Evolutionary conservation across 768 basidiomycete genomes (phyloP), one percentile per base, ranked within the genome.

Genomic region (Dentipellis sp.): DNA sequence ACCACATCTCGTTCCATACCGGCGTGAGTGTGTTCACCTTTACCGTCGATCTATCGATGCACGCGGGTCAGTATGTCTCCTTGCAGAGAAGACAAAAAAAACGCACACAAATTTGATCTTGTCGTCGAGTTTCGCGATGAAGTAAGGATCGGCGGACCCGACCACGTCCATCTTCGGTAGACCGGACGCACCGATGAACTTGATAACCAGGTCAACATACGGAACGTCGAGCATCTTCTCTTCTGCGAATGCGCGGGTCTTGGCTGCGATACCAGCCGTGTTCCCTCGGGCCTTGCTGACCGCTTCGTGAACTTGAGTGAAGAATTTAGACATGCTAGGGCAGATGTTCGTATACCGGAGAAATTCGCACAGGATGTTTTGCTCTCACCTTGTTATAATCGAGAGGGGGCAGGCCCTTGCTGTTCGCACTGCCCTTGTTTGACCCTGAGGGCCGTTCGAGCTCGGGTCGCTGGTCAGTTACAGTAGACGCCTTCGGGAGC

Each of bases 1-100:
- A 70, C 88, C 88, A 90, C 9, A 73, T 59, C 64, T 88, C 88
- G 62, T 91, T 84, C 88, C 88, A 90, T 17, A 86, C 82, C 0
- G 88, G 88, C 0, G 71, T 61, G 17, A 82, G 67, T 7, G 81
- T 82, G 48, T 79, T 72, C 11, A 68, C 54, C 61, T 84, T 75
- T 10, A 90, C 83, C 0, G 82, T 79, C 0, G 88, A 90, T 42
- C 88, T 90, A 58, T 10, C 42, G 14, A 1, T 54, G 16, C 42
- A 19, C 42, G n/a, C n/a, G 51, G 8, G 56, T 22, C 0, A 52
- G 49, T n/a, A 40, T 10, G 47, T 38, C 11, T 39, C 22, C 12
- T 52, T 51, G 10, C 48, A 50, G 39, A 47, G 21, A 55, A 22
- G 40, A 29, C 1, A 29, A 34, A 47, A 47, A n/a, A 16, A n/a